These are phyloP conservation scores for Fraxinus platypoda DNA, from an alignment of 305 asterid genomes.

Conservation along the genomic window DNA sequence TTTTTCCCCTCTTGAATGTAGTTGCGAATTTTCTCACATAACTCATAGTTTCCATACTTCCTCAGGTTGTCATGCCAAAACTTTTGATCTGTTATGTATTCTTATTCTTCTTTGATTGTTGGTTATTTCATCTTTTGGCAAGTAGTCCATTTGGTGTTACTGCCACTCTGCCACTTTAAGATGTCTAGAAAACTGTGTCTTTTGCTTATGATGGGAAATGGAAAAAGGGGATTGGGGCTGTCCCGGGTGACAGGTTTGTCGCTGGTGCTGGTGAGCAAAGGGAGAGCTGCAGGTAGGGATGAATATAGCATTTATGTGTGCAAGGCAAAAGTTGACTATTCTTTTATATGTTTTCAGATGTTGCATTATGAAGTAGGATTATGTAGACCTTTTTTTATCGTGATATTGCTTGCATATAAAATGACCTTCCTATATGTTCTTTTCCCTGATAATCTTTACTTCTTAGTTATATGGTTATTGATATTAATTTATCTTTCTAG, in stretches of 20 bases:
- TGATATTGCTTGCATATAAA: background rate
- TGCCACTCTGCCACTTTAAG: too few relatives aligned
- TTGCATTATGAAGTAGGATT: background rate
- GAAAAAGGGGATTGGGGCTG: background rate
- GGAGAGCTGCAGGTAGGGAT: background rate
- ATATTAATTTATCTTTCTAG: background rate
- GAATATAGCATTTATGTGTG: background rate
- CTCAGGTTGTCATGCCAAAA: background rate
- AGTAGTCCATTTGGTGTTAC: too few relatives aligned
- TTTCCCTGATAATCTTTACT: background rate
- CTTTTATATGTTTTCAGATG: background rate
- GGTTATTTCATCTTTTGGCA: background rate
- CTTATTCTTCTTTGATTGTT: background rate
- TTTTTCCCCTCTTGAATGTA: background rate
- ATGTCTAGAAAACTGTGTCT: too few relatives aligned
- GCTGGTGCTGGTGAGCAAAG: background rate
- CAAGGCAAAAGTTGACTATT: background rate
- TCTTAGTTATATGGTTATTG: background rate
- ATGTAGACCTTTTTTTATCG: too few relatives aligned
- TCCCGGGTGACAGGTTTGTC: background rate
- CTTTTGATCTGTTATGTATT: too few relatives aligned
- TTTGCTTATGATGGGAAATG: background rate
- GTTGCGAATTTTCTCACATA: background rate
- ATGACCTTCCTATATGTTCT: background rate
- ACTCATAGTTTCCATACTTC: background rate